Evolutionary conservation across 371 early-diverging fungal genomes (phyloP), one percentile per base, ranked within the genome.

Genomic region (Mucor ambiguus): DNA sequence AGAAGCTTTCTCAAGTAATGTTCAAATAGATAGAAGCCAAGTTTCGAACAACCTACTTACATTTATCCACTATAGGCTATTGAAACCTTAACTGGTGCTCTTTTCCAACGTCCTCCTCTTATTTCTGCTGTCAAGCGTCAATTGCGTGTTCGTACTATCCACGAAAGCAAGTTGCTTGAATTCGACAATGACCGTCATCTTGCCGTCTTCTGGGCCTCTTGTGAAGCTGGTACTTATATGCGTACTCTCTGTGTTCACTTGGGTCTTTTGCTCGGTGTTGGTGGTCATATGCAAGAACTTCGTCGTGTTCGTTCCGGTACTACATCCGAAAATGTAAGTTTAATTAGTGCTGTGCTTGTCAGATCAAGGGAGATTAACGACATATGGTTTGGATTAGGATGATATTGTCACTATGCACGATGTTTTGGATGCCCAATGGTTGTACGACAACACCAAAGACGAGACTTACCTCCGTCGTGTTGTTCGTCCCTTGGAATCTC

Each of bases 201-300:
- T 74, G 98, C 92, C 64, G 95, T 99, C 38, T 99, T 99, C 87
- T 96, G 96, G 94, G 99, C 96, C 30, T 89, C 89, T 66, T 99
- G 99, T 82, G 99, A 99, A 87, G 99, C 99, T 63, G 99, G 99
- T 68, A 99, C 99, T 20, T 99, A 99, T 82, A 98, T 99, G 80
- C 93, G 99, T 87, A 99, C 99, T 12, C 87, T 99, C 54, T 99
- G 99, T 83, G 98, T 97, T 32, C 99, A 99, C 81, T 83, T 99
- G 77, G 99, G 99, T 73, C 87, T 99, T 26, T 79, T 98, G 68
- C 87, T 99, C 44, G 97, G 97, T 61, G 95, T 93, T 64, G 97
- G 97, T 73, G 99, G 98, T n/a, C 98, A 96, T 80, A 99, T 99
- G 99, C 96, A 96, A 85, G 99, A 99, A 81, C 92, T 99, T 62